Evolutionary conservation across 108 stramenopile genomes (phyloP).

Genomic region (Nannochloropsis gaditana): DNA sequence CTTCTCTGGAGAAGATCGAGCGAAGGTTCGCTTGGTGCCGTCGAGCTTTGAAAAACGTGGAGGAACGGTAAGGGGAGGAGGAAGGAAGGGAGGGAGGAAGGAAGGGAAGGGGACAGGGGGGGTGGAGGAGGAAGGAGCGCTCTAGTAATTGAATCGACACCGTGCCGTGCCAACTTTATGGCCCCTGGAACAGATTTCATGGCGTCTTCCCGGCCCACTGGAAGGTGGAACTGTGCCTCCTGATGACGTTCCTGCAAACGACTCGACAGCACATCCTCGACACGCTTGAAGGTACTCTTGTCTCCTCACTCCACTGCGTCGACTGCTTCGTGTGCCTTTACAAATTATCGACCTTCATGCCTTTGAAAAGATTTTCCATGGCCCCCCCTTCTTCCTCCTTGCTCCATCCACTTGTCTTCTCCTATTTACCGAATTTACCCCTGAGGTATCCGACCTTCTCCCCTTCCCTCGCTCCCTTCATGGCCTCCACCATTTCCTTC

Average conservation of each 20-base stretch:
- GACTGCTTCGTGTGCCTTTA: too few relatives aligned
- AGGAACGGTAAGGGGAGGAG: constrained; percentile 56
- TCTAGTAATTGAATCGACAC: not conserved
- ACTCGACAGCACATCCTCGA: constrained; percentile 29
- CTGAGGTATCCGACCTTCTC: not conserved
- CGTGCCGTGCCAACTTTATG: not conserved
- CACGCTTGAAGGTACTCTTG: not conserved
- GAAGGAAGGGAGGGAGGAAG: not conserved
- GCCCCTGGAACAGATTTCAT: constrained; percentile 42
- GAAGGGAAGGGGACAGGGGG: not conserved
- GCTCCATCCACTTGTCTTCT: not conserved
- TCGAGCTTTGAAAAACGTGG: constrained; percentile 60
- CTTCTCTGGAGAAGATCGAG: constrained; percentile 73
- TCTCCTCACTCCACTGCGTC: too few relatives aligned
- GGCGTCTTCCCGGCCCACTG: constrained; percentile 84
- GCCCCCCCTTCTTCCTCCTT: not conserved
- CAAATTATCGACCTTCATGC: too few relatives aligned
- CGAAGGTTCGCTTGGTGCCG: constrained; percentile 90
- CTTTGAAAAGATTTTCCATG: too few relatives aligned
- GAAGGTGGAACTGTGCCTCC: constrained; percentile 59
- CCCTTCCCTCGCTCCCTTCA: not conserved
- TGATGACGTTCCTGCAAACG: constrained; percentile 16
- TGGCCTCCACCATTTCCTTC: not conserved
- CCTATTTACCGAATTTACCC: not conserved
- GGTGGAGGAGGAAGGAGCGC: not conserved